phyloP scores from a whole-genome alignment of 805 yeast genomes.

The Yamadazyma sp. region DNA sequence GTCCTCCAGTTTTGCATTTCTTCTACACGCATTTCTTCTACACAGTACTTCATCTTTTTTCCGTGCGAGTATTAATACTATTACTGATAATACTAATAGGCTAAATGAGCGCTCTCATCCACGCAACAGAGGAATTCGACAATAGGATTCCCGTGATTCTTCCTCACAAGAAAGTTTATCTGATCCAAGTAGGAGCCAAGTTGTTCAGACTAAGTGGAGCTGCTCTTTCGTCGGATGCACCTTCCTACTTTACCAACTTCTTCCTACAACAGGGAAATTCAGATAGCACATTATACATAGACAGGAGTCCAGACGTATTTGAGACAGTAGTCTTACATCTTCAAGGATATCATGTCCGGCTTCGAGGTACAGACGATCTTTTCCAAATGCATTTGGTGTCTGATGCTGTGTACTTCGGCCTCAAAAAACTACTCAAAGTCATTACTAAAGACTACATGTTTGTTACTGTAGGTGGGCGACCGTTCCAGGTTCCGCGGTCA shows the following conservation, averaged over 20 bases:
- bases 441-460: conserved; percentile 49
- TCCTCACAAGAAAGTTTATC: conserved; percentile 69
- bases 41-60: too few species aligned
- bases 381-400: conserved; percentile 57
- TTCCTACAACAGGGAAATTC: conserved; percentile 46
- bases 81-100: too few species aligned
- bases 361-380: conserved; percentile 54
- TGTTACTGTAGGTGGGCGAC: conserved; percentile 56
- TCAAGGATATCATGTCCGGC: conserved; percentile 72
- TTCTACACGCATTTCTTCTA: too few species aligned
- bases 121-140: conserved; percentile 30
- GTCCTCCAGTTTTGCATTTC: too few species aligned
- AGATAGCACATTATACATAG: conserved; percentile 57
- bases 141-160: conserved; percentile 51
- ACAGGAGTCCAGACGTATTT: conserved; percentile 71
- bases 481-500: conserved; percentile 59
- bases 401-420: conserved; percentile 72
- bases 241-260: conserved; percentile 80
- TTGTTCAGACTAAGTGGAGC: conserved; percentile 75
- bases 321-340: conserved; percentile 66
- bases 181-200: conserved; percentile 67
- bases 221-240: conserved; percentile 80
- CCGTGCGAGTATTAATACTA: too few species aligned
- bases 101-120: conserved; percentile 11
- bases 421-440: conserved; percentile 53